Evolutionary conservation across 768 basidiomycete genomes (phyloP), one percentile per base, ranked within the genome.

Genomic region (Termitomyces sp.): DNA sequence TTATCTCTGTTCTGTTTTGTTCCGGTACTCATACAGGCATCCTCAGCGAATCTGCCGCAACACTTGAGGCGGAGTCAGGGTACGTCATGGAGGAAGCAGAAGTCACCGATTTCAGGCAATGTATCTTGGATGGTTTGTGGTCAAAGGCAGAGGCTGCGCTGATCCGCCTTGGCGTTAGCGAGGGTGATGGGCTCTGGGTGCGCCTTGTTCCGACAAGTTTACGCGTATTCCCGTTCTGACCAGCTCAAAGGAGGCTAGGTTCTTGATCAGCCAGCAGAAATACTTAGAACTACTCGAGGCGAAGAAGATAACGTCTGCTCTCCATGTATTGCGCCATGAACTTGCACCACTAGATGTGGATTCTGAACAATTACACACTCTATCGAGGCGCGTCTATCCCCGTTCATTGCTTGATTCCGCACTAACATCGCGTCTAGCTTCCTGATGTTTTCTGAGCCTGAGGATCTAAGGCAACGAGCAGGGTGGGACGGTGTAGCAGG

Each of bases 241-340:
- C 7, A 36, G 18, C 38, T 54, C 26, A 53, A 40, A 96, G 89
- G 86, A 90, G 66, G 88, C 90, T 23, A 85, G 79, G 61, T 97
- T 95, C 72, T 77, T 95, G 61, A 91, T 99, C 63, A 88, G 87
- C 61, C 88, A 91, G 73, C 97, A 99, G 82, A 95, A 97, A 75
- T 99, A 97, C 72, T 79, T 98, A 44, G 97, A 99, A 69, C 78
- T 92, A 20, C 78, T 99, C 52, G 96, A 98, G 68, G 81, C 83
- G 4, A 83, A 82, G 66, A 86, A 87, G 74, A 89, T 86, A 2
- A 90, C 90, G 48, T 80, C 82, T 61, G 97, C 97, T 14, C 74
- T 99, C 43, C 82, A 88, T 56, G 90, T 96, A 8, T 76, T 99
- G 51, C 85, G 97, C 50, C 86, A 88, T 62, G 95, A 97, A 69